Evolutionary conservation across 1,284 basidiomycete genomes (phyloP), one percentile per base, ranked within the genome.

Genomic region (Rhodotorula mucilaginosa): DNA sequence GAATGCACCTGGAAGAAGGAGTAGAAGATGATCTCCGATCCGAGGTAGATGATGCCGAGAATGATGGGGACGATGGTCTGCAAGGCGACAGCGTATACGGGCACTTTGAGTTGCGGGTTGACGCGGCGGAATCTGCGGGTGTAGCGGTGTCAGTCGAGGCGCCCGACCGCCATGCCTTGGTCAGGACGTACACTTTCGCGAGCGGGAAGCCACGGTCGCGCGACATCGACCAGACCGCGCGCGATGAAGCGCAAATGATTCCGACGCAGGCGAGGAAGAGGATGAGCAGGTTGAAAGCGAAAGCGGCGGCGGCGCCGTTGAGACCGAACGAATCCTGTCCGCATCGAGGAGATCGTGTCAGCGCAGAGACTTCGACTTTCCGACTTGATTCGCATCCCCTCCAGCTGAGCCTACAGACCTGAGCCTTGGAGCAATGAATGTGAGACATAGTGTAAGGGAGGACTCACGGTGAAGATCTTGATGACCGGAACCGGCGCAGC

Each of bases 151-250:
- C 19, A 44, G 39, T 3, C 7, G 34, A 34, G 34, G 34, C 34
- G 3, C 5, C 5, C 34, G 34, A 16, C 2, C 39, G 19, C 21
- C 2, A 23, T 29, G 31, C 18, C 19, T 12, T 12, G 46, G 8
- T 21, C 39, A 7, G 10, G 23, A 51, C 68, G 44, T 31, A 69
- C 65, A 62, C 5, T 31, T 48, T 39, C 31, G 13, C 19, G 18
- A 58, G 49, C 0, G 71, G 71, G 61, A 72, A 67, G 7, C 67
- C 71, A 12, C 51, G 47, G 58, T 72, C 71, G 7, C 71, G 67
- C 8, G 64, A 48, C 64, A 66, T 63, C 5, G 67, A 56, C 60
- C 61, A 72, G 1, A 72, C 71, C 5, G 67, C 64, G 6, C 71
- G 60, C 0, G 67, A 69, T 2, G 67, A 69, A 8, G 71, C 71